Evolutionary conservation across 768 basidiomycete genomes (phyloP).

Genomic region (Xerocomus spinulosus): DNA sequence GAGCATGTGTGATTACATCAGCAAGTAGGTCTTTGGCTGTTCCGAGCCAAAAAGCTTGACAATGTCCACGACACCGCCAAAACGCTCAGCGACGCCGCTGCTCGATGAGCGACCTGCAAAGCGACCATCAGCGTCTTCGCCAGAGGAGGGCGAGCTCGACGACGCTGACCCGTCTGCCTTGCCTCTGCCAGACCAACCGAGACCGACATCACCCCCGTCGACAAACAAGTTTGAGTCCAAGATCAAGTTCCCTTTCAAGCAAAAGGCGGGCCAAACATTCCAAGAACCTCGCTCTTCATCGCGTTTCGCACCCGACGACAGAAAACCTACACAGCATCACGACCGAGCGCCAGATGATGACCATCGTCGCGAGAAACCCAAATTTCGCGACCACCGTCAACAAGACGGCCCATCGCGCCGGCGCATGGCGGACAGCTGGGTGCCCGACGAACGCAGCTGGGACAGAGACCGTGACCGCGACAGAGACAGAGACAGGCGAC

Average conservation of each 20-base stretch:
- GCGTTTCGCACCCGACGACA: constrained; percentile 27
- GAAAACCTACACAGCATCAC: constrained; percentile 27
- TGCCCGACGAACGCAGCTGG: constrained; percentile 25
- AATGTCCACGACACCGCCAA: constrained; percentile 28
- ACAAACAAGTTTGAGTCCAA: constrained; percentile 37
- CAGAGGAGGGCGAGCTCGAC: constrained; percentile 82
- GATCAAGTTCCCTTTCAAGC: constrained; percentile 76
- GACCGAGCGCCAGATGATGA: constrained; percentile 46
- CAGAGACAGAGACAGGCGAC: constrained; percentile 28
- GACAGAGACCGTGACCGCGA: constrained; percentile 23
- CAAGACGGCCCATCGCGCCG: constrained; percentile 18
- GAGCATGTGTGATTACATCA: constrained; percentile 33
- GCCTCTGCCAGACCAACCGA: constrained; percentile 12
- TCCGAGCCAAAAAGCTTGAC: background rate
- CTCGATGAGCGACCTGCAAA: constrained; percentile 48
- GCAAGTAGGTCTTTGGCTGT: background rate
- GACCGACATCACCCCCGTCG: constrained; percentile 31
- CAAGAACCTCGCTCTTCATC: constrained; percentile 30
- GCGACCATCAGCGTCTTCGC: constrained; percentile 53
- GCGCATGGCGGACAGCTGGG: constrained; percentile 21
- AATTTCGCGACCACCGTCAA: constrained; percentile 19
- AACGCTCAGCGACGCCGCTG: constrained; percentile 60
- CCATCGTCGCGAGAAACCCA: constrained; percentile 30
- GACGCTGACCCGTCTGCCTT: constrained; percentile 37
- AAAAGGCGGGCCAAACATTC: constrained; percentile 18